Evolutionary conservation across 441 rosid species (phyloP).

Genomic region (Eutrema salsugineum): DNA sequence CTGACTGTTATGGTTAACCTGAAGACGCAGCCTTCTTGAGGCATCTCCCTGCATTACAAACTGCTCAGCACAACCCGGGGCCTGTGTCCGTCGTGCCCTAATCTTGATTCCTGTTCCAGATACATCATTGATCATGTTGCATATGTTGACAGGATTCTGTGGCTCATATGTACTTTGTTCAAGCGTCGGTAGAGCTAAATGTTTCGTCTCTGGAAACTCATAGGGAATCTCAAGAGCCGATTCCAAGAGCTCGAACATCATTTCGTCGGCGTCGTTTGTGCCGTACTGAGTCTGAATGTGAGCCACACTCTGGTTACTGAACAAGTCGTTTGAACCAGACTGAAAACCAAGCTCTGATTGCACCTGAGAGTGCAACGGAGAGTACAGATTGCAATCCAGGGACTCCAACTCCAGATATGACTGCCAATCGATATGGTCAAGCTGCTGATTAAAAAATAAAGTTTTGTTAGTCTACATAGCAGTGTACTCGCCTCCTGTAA

Average conservation of each 20-base stretch:
- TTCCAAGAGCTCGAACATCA: constrained; percentile 42
- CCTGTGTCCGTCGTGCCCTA: constrained; percentile 39
- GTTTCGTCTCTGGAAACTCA: constrained; percentile 28
- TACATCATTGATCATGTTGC: constrained; percentile 19
- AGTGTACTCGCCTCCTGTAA: not conserved
- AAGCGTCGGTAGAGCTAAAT: constrained; percentile 16
- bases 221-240: constrained; percentile 38
- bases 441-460: constrained; percentile 27
- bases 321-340: constrained; percentile 9
- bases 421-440: constrained; percentile 33
- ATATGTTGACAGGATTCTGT: constrained; percentile 9
- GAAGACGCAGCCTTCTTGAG: constrained; percentile 57
- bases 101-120: constrained; percentile 45
- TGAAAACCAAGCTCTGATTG: constrained; percentile 38
- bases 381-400: constrained; percentile 35
- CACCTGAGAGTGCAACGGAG: constrained; percentile 41
- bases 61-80: not conserved
- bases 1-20: constrained; percentile 37
- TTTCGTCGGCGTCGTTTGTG: constrained; percentile 36
- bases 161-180: constrained; percentile 26
- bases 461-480: not conserved
- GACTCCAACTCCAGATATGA: constrained; percentile 29
- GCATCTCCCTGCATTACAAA: constrained; percentile 52
- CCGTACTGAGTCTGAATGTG: constrained; percentile 21
- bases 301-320: not conserved